Evolutionary conservation across 345 rosid species (phyloP), one percentile per base, ranked within the genome.

Genomic region (Tarenaya hassleriana): DNA sequence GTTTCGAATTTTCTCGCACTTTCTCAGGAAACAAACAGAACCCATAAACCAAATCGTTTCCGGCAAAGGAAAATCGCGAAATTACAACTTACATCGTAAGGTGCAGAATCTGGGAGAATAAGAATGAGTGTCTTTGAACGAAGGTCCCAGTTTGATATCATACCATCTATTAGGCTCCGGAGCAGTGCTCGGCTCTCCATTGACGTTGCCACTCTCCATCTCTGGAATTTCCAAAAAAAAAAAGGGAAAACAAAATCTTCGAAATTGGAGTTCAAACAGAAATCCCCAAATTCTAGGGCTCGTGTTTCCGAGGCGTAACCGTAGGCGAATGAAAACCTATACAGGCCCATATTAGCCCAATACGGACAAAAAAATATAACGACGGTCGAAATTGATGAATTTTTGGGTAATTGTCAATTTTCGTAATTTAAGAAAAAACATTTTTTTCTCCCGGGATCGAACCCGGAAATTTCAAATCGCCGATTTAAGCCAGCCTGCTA

Each of bases 111-210:
- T 77, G 63, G 79, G 60, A 51, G 73, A 61, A 24, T n/a, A n/a
- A n/a, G 60, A 57, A 43, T 67, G 48, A 44, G 21, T 66, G 35
- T 75, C 76, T 20, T 63, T 73, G 74, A 84, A 50, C 41, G 94
- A 80, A 37, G 82, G 69, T 1, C 94, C 96, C 34, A 88, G 66
- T 14, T 54, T 68, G 1, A 88, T 63, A 47, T 82, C 68, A 63
- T 84, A 88, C 94, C 94, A 84, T 1, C 64, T 69, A 66, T 76
- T 78, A 19, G 88, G 74, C 48, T 70, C 68, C 0, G 90, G 96
- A 34, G 80, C 84, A 0, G 67, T 70, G 57, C 55, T 70, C 11
- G 88, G 86, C 43, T 81, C 90, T 58, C 76, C 86, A 48, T 67
- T 64, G 61, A 55, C 52, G 55, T 59, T 55, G 35, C 42, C 42